phyloP scores from a whole-genome alignment of 2,329 filamentous ascomycete genomes.

The Cytospora leucostoma region DNA sequence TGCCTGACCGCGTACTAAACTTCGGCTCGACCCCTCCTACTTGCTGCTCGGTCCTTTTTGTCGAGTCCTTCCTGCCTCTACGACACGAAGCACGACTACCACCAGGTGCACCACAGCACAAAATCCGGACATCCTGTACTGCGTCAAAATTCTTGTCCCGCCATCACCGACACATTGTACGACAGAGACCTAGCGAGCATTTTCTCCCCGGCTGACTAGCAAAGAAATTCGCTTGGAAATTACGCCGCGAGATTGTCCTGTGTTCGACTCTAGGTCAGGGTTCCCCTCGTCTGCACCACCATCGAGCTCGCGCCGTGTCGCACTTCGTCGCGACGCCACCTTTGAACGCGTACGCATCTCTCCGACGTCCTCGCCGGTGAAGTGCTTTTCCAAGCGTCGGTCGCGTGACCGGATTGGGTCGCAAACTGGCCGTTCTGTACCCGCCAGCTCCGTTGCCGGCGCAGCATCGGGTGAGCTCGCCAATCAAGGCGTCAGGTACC shows the following conservation, averaged over 20 bases:
- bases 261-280: slow-evolving; percentile 18
- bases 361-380: slow-evolving; percentile 15
- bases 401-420: slow-evolving; percentile 38
- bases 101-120: slow-evolving; percentile 25
- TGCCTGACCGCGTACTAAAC: slow-evolving; percentile 25
- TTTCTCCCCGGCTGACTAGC: slow-evolving; percentile 11
- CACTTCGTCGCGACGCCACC: slow-evolving; percentile 18
- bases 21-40: slow-evolving; percentile 23
- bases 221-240: slow-evolving; percentile 13
- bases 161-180: slow-evolving; percentile 24
- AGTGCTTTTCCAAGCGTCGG: slow-evolving; percentile 27
- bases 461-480: slow-evolving; percentile 64
- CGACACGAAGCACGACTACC: slow-evolving; percentile 25
- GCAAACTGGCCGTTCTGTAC: slow-evolving; percentile 66
- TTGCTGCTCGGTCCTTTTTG: slow-evolving; percentile 6
- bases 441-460: slow-evolving; percentile 65
- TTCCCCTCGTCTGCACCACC: slow-evolving; percentile 24
- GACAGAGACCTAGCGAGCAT: slow-evolving; percentile 21
- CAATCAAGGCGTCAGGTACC: slow-evolving; percentile 52
- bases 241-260: slow-evolving; percentile 23
- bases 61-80: slow-evolving; percentile 24
- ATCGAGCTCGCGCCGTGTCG: slow-evolving; percentile 21
- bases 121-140: slow-evolving; percentile 19
- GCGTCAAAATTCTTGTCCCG: slow-evolving; percentile 23
- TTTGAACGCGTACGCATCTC: slow-evolving; percentile 19